These are phyloP conservation scores for Sechiopsis laciniata DNA, from an alignment of 306 rosid genomes.

Conservation along the genomic window DNA sequence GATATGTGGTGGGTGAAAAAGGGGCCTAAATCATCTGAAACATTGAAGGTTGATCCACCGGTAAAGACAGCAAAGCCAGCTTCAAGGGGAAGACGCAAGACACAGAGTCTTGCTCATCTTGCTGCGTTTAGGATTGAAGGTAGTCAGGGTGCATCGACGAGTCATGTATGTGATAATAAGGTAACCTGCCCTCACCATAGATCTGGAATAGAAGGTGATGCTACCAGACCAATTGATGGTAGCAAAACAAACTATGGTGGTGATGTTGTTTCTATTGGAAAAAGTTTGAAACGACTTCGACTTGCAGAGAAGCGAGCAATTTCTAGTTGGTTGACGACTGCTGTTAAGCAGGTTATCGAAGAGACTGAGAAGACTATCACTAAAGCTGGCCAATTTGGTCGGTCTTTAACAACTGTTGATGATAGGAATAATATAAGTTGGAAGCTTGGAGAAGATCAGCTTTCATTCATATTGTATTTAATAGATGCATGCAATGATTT, in stretches of 20 bases:
- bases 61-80: slow-evolving; percentile 58
- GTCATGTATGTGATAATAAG: slow-evolving; percentile 84
- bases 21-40: slow-evolving; percentile 58
- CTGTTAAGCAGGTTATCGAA: slow-evolving; percentile 56
- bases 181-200: slow-evolving; percentile 78
- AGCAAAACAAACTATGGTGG: slow-evolving; percentile 31
- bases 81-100: slow-evolving; percentile 71
- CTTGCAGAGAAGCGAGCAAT: slow-evolving; percentile 73
- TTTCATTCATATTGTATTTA: slow-evolving; percentile 63
- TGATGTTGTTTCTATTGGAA: slow-evolving; percentile 70
- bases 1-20: slow-evolving; percentile 86
- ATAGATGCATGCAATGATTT: slow-evolving; percentile 73
- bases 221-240: slow-evolving; percentile 47
- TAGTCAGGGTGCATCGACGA: slow-evolving; percentile 95
- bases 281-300: slow-evolving; percentile 54
- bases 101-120: slow-evolving; percentile 79
- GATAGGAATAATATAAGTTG: slow-evolving; percentile 57
- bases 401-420: slow-evolving; percentile 50
- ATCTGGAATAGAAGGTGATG: slow-evolving; percentile 57
- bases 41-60: slow-evolving; percentile 63
- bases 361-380: slow-evolving; percentile 52
- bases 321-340: slow-evolving; percentile 62
- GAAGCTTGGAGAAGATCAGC: slow-evolving; percentile 91
- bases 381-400: slow-evolving; percentile 71
- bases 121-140: slow-evolving; percentile 90